Evolutionary conservation across 1,284 basidiomycete species (phyloP).

Genomic region (Boletus smithii): DNA sequence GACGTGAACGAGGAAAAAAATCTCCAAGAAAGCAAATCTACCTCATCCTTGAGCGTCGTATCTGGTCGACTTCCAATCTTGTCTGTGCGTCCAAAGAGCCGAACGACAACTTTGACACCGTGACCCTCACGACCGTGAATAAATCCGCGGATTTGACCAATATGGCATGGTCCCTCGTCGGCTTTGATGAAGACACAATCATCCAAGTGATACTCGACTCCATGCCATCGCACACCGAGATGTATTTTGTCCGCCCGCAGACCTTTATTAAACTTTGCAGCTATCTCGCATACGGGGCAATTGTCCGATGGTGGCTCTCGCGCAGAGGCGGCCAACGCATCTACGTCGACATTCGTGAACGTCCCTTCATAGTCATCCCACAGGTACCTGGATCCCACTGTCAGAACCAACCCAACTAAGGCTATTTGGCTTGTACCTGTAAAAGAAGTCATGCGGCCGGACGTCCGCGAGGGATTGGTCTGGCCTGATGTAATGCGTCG

Average conservation of each 20-base stretch:
- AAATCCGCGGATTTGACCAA: constrained; percentile 38
- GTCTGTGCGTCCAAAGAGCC: constrained; percentile 38
- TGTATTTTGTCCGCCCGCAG: constrained; percentile 24
- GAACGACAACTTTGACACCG: constrained; percentile 20
- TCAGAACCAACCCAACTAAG: constrained; percentile 8
- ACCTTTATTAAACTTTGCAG: constrained; percentile 31
- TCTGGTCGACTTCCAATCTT: constrained; percentile 28
- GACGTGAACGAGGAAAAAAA: background rate
- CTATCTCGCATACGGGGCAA: constrained; percentile 46
- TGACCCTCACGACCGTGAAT: constrained; percentile 1
- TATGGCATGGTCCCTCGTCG: constrained; percentile 33
- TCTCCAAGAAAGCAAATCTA: constrained; percentile 7
- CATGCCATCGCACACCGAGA: constrained; percentile 43
- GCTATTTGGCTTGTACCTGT: constrained; percentile 40
- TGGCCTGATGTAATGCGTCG: constrained; percentile 36
- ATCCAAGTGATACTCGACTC: constrained; percentile 46
- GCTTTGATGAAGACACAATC: constrained; percentile 55
- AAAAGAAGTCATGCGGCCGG: constrained; percentile 50
- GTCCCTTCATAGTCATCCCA: constrained; percentile 22
- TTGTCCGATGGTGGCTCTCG: constrained; percentile 41
- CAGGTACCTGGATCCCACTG: constrained; percentile 17
- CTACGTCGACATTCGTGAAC: constrained; percentile 22
- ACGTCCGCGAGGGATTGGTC: constrained; percentile 17
- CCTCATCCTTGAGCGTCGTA: constrained; percentile 39
- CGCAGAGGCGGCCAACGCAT: constrained; percentile 16